Evolutionary conservation across 2,329 filamentous ascomycete species (phyloP).

Genomic region (Aspergillus felis): DNA sequence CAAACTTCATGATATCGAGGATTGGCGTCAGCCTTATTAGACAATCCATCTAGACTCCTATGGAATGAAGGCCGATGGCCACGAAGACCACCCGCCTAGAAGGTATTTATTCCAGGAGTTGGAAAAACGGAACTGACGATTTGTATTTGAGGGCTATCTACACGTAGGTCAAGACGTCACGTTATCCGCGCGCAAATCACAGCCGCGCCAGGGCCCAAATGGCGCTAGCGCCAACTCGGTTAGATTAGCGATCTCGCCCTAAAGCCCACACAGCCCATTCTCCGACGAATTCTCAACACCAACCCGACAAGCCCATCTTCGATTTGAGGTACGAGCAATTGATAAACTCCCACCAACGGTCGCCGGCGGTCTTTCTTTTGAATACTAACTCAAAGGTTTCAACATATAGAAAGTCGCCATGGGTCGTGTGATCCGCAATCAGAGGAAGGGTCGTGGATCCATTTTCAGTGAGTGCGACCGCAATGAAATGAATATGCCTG

Average conservation of each 20-base stretch:
- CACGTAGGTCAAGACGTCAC: not conserved
- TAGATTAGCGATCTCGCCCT: constrained; percentile 46
- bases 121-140: not conserved
- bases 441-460: constrained; percentile 72
- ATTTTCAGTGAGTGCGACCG: constrained; percentile 66
- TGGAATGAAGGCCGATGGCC: not conserved
- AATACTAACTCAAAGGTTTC: constrained; percentile 33
- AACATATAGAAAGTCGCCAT: constrained; percentile 43
- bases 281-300: constrained; percentile 39
- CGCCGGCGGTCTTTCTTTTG: constrained; percentile 23
- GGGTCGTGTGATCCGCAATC: constrained; percentile 73
- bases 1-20: not conserved
- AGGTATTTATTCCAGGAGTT: not conserved
- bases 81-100: not conserved
- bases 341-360: constrained; percentile 26
- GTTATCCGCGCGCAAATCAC: constrained; percentile 7
- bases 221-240: constrained; percentile 34
- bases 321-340: constrained; percentile 40
- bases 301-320: constrained; percentile 42
- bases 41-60: not conserved
- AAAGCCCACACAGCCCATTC: constrained; percentile 43
- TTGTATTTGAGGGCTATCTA: not conserved
- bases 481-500: constrained; percentile 18
- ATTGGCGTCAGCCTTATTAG: not conserved
- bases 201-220: constrained; percentile 9